Percentiles rank a stretch among this genome's conserved stretches.
Conservation (phyloP, 2,329 filamentous ascomycete species). For the Didymellaceae sp. region DNA sequence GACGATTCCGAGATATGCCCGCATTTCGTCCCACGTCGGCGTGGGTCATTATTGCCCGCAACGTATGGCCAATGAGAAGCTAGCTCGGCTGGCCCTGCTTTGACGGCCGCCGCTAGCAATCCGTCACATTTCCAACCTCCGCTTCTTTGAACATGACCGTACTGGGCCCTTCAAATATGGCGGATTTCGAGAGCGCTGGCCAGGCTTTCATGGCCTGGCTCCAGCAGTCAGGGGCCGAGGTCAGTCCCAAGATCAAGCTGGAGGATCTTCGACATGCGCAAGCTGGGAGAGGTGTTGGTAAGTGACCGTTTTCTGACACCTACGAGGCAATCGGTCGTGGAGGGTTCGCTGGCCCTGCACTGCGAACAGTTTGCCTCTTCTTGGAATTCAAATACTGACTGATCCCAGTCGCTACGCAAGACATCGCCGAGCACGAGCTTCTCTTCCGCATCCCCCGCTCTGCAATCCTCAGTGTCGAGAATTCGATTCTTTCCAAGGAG, state of each 20-base stretch:
- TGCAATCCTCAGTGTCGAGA: conserved; percentile 74
- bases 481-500: conserved; percentile 68
- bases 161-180: conserved; percentile 26
- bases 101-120: conserved; percentile 24
- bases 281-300: conserved; percentile 69
- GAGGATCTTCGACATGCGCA: conserved; percentile 62
- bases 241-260: conserved; percentile 65
- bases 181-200: conserved; percentile 52
- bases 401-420: conserved; percentile 68
- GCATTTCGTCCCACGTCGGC: not conserved
- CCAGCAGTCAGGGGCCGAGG: conserved; percentile 56
- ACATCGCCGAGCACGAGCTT: conserved; percentile 76
- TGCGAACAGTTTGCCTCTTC: not conserved
- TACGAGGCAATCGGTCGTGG: not conserved
- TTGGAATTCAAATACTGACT: conserved; percentile 16
- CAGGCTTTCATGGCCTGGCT: conserved; percentile 66
- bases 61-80: conserved; percentile 27
- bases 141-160: conserved; percentile 8
- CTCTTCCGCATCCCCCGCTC: conserved; percentile 80
- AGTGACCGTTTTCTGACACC: conserved; percentile 38
- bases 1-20: not conserved
- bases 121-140: conserved; percentile 29
- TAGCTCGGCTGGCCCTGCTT: conserved; percentile 28
- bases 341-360: not conserved
- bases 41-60: not conserved